phyloP scores from a whole-genome alignment of 2,329 filamentous ascomycete genomes.

The Fusarium equiseti region DNA sequence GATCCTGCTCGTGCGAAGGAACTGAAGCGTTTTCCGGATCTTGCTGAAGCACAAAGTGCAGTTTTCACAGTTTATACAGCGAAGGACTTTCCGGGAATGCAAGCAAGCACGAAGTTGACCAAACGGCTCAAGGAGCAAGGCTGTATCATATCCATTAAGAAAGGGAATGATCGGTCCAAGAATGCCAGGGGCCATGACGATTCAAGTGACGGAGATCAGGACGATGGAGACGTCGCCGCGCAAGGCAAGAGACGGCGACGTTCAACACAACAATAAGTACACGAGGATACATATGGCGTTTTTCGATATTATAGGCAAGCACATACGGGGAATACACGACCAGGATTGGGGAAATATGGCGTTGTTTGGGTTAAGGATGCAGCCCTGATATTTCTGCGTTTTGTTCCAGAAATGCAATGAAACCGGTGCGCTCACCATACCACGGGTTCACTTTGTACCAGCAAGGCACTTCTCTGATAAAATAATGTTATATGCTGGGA shows the following conservation, averaged over 20 bases:
- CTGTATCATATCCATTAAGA: slow-evolving; percentile 87
- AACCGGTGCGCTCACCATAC: slow-evolving; percentile 30
- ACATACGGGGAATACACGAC: slow-evolving; percentile 24
- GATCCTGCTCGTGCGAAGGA: slow-evolving; percentile 68
- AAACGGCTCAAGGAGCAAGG: slow-evolving; percentile 82
- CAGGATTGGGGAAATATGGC: slow-evolving; percentile 19
- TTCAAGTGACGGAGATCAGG: slow-evolving; percentile 60
- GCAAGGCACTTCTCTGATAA: slow-evolving; percentile 17
- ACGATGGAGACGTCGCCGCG: slow-evolving; percentile 42
- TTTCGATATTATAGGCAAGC: slow-evolving; percentile 10
- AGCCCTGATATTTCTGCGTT: slow-evolving; percentile 4
- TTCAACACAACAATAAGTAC: slow-evolving; percentile 31
- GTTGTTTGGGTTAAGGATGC: slow-evolving; percentile 9
- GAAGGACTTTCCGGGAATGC: slow-evolving; percentile 89
- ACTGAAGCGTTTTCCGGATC: slow-evolving; percentile 60
- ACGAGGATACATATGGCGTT: slow-evolving; percentile 34
- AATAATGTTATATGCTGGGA: slow-evolving; percentile 13
- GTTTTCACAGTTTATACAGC: slow-evolving; percentile 85
- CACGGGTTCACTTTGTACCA: slow-evolving; percentile 26
- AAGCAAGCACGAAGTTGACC: slow-evolving; percentile 79
- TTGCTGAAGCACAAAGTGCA: slow-evolving; percentile 70
- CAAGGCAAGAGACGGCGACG: slow-evolving; percentile 44
- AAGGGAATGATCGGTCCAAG: slow-evolving; percentile 77
- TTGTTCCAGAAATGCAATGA: neutral
- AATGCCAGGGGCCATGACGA: slow-evolving; percentile 55